Evolutionary conservation across 2,329 filamentous ascomycete genomes (phyloP), one percentile per base, ranked within the genome.

Genomic region (Fusarium sarcochroum): DNA sequence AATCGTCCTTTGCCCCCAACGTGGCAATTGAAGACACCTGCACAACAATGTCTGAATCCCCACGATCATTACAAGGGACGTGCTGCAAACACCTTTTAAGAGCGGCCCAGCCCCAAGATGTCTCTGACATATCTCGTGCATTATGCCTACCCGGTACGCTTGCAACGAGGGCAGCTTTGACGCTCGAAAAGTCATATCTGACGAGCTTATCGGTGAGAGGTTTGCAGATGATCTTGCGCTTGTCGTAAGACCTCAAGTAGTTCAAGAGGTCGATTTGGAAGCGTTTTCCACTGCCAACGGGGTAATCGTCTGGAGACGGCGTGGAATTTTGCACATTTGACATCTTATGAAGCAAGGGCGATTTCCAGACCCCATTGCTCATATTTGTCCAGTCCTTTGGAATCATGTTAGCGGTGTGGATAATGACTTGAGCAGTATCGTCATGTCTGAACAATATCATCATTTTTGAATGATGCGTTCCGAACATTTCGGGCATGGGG

Each of bases 351-450:
- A 97, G 86, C 2, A 87, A 75, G 1, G 93, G 93, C 0, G 93
- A 95, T 49, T 81, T 84, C 94, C 94, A 97, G 7, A 92, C 87
- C 2, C 89, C 93, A 76, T 97, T 93, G 1, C 90, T 92, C 91
- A 97, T 92, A 71, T 96, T 96, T 2, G 84, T 86, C 94, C 94
- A 97, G 77, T 97, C 94, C 56, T 90, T 89, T 6, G 85, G 75
- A n/a, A 97, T 95, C 91, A 97, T 93, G 72, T 97, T 97, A 18
- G 94, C 93, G 0, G 94, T 97, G 72, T 97, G 93, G 30, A 97
- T 94, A 57, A 97, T 80, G 7, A 97, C 82, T 78, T 97, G 91
- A 1, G 91, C 92, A 0, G 85, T 87, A 65, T 91, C 89, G 75
- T 97, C 93, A 76, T 92, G 89, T 7, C 92, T 87, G 64, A 97